phyloP scores from a whole-genome alignment of 495 filamentous ascomycete species.

The Usnea hakonensis region DNA sequence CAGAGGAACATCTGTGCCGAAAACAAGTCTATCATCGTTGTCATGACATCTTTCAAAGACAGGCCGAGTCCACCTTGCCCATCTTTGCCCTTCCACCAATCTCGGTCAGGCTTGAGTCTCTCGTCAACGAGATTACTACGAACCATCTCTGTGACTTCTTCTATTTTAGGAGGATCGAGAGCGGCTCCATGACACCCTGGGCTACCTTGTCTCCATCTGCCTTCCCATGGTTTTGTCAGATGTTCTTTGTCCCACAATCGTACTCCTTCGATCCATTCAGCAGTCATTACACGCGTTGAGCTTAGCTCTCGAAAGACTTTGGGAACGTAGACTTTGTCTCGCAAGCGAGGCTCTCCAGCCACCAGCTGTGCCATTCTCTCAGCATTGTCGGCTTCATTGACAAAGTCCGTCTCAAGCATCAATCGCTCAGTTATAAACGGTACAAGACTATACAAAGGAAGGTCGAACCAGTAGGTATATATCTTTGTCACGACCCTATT shows the following conservation, averaged over 20 bases:
- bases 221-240: conserved; percentile 65
- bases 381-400: conserved; percentile 81
- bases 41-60: conserved; percentile 78
- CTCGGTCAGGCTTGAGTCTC: conserved; percentile 68
- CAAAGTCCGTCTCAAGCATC: conserved; percentile 87
- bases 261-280: conserved; percentile 95
- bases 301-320: conserved; percentile 74
- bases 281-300: conserved; percentile 79
- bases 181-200: conserved; percentile 66
- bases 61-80: conserved; percentile 74
- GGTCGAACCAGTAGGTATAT: conserved; percentile 75
- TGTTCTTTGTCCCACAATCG: conserved; percentile 81
- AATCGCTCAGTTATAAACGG: conserved; percentile 85
- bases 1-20: conserved; percentile 95
- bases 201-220: conserved; percentile 64
- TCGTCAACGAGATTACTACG: conserved; percentile 39
- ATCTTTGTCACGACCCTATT: conserved; percentile 61
- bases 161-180: conserved; percentile 44
- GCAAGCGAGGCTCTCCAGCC: conserved; percentile 64
- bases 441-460: conserved; percentile 80
- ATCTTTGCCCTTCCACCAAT: conserved; percentile 65
- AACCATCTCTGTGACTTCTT: conserved; percentile 34
- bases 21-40: conserved; percentile 91
- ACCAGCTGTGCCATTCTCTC: conserved; percentile 74
- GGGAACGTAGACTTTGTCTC: conserved; percentile 78